phyloP scores from a whole-genome alignment of 805 yeast genomes.

The Saccharomycopsis amapae region DNA sequence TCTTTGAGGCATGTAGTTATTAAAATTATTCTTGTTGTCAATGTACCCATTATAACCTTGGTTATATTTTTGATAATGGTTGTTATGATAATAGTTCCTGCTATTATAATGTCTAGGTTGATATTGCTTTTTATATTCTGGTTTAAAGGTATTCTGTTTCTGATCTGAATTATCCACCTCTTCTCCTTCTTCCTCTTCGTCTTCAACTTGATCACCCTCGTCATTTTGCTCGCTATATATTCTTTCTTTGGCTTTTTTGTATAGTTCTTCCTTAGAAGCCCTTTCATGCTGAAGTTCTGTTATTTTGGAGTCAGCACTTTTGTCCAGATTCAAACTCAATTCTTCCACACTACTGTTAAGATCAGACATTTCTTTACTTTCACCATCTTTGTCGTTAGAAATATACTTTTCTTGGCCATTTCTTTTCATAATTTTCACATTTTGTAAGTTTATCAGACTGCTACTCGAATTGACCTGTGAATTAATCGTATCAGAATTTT shows the following conservation, averaged over 20 bases:
- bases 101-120: neutral
- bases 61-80: neutral
- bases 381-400: neutral
- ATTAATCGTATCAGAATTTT: neutral
- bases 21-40: neutral
- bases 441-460: conserved; percentile 16
- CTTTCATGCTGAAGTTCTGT: conserved; percentile 29
- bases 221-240: conserved; percentile 30
- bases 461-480: neutral
- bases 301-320: no score
- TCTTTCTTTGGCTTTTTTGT: conserved; percentile 35
- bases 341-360: no score
- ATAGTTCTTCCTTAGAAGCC: conserved; percentile 37
- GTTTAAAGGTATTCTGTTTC: neutral
- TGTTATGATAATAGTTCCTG: neutral
- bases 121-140: neutral
- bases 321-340: no score
- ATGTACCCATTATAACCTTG: neutral
- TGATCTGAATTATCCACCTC: conserved; percentile 8
- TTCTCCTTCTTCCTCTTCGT: conserved; percentile 21
- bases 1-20: no score
- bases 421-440: conserved; percentile 10
- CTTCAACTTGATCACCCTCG: conserved; percentile 26
- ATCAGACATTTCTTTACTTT: no score
- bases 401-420: neutral